Percentiles rank a stretch among this genome's conserved stretches.
Conservation (phyloP, 1,284 basidiomycete species). For the Puccinia polysora region DNA sequence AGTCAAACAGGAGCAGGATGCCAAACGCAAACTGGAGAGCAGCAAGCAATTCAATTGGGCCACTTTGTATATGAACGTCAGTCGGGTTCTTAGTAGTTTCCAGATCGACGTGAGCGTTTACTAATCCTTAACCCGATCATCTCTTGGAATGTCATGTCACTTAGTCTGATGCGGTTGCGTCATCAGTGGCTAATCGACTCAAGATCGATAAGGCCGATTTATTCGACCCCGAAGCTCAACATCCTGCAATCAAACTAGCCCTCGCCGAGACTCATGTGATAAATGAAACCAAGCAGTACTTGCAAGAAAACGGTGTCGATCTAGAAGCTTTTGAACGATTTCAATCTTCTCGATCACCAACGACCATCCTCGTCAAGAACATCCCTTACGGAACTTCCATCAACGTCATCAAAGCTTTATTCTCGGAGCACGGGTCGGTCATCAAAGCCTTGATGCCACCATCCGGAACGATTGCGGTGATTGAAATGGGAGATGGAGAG, state of each 20-base stretch:
- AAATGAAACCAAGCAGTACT: conserved; percentile 80
- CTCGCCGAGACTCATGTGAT: conserved; percentile 95
- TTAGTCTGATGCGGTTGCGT: conserved; percentile 80
- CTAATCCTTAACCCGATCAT: neutral
- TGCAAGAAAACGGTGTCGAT: conserved; percentile 62
- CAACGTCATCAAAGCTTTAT: conserved; percentile 70
- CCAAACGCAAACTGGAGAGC: conserved; percentile 67
- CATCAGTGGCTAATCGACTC: conserved; percentile 75
- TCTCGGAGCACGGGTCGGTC: conserved; percentile 72
- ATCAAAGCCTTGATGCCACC: conserved; percentile 78
- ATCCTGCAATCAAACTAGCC: conserved; percentile 78
- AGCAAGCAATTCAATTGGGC: conserved; percentile 92
- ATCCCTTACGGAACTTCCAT: conserved; percentile 84
- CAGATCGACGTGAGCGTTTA: too few relatives aligned
- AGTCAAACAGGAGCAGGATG: conserved; percentile 60
- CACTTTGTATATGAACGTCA: conserved; percentile 93
- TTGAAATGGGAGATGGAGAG: conserved; percentile 71
- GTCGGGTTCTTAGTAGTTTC: too few relatives aligned
- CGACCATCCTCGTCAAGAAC: conserved; percentile 88
- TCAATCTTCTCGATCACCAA: conserved; percentile 56
- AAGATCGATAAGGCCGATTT: conserved; percentile 79
- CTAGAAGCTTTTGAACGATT: conserved; percentile 11
- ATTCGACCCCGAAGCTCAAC: conserved; percentile 59
- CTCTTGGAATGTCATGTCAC: neutral
- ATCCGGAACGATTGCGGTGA: conserved; percentile 86